Percentiles rank a stretch among this genome's conserved stretches.
These are phyloP conservation scores for Pseudogymnoascus verrucosus DNA, from an alignment of 2,329 filamentous ascomycete genomes.

Conservation along the genomic window DNA sequence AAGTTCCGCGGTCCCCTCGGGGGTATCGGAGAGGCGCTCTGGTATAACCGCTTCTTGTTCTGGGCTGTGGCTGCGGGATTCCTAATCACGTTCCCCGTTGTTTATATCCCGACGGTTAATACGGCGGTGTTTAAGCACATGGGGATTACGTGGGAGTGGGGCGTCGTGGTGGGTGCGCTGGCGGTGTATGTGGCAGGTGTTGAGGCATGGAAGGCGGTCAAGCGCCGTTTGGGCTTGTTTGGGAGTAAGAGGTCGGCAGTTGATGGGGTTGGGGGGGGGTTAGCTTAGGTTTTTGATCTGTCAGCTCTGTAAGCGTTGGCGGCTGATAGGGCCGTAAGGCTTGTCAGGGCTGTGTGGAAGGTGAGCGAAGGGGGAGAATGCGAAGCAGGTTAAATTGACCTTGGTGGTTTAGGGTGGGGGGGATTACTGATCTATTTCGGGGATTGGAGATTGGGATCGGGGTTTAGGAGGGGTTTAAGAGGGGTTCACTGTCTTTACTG, in stretches of 20 bases:
- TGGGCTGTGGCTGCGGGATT: conserved; percentile 55
- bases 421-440: background rate
- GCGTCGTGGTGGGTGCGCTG: conserved; percentile 52
- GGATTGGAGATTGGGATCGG: conserved; percentile 1
- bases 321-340: background rate
- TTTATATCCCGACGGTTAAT: conserved; percentile 63
- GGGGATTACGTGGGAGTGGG: conserved; percentile 66
- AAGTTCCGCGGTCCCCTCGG: conserved; percentile 41
- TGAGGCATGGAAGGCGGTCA: conserved; percentile 62
- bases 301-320: background rate
- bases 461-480: background rate
- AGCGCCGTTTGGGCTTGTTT: conserved; percentile 35
- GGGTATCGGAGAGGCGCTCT: conserved; percentile 49
- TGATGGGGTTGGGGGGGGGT: background rate
- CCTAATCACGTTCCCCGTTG: conserved; percentile 50
- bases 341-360: background rate
- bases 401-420: background rate
- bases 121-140: conserved; percentile 60
- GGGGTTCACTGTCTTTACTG: background rate
- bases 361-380: background rate
- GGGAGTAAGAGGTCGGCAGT: background rate
- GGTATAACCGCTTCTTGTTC: conserved; percentile 60
- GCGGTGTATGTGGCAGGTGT: conserved; percentile 54
- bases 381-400: background rate
- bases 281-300: background rate